A percentile compares a stretch with the other conserved stretches of the same genome.
Conservation (phyloP, 805 yeast species). For the Isabelozyma gotoi region DNA sequence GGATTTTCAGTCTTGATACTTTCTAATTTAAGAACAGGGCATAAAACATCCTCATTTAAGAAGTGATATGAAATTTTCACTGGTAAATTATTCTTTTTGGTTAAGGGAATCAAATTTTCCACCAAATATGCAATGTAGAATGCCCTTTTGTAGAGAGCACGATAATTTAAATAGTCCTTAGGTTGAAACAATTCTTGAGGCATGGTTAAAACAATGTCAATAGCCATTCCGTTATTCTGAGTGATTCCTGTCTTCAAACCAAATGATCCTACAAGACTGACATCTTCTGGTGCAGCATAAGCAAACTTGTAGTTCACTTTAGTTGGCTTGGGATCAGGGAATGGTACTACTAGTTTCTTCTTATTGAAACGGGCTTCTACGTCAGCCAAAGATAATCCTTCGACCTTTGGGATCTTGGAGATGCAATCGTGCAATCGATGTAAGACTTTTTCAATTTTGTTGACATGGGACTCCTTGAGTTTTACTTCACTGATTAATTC, state of each 20-base stretch:
- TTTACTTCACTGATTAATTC: constrained; percentile 81
- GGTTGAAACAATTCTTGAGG: constrained; percentile 72
- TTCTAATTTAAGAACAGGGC: constrained; percentile 70
- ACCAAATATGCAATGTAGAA: constrained; percentile 82
- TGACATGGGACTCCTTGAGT: constrained; percentile 65
- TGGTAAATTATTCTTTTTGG: constrained; percentile 57
- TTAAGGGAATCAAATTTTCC: constrained; percentile 53
- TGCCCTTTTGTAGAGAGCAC: constrained; percentile 87
- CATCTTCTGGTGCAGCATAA: constrained; percentile 67
- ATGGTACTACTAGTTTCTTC: constrained; percentile 68
- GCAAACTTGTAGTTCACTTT: constrained; percentile 70
- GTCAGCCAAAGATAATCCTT: constrained; percentile 52
- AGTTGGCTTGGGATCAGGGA: constrained; percentile 85
- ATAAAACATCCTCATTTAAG: constrained; percentile 71
- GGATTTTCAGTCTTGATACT: constrained; percentile 50
- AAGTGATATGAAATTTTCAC: constrained; percentile 62
- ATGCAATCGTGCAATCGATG: constrained; percentile 72
- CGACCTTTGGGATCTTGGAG: constrained; percentile 59
- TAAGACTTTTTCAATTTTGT: constrained; percentile 68
- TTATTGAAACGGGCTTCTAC: constrained; percentile 54
- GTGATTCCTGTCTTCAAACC: constrained; percentile 81
- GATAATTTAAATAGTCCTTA: constrained; percentile 86
- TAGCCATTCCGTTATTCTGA: constrained; percentile 58
- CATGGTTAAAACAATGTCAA: constrained; percentile 84
- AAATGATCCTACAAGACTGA: constrained; percentile 84